Base-by-base conservation (phyloP, 163 green algal genomes). In the Scenedesmus sp. region DNA sequence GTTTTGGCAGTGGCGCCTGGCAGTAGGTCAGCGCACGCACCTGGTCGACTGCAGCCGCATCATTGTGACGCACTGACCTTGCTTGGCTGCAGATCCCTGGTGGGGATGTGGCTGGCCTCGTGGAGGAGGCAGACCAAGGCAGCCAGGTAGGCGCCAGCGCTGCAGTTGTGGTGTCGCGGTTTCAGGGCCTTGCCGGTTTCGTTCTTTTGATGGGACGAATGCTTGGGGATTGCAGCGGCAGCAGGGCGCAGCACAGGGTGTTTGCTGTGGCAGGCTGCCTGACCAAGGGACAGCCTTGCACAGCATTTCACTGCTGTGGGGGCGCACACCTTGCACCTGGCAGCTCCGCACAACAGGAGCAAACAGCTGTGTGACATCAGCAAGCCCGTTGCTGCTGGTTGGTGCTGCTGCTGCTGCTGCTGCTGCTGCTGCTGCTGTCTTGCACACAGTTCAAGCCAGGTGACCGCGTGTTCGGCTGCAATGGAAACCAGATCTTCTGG, bases 91-190 rank as follows among this genome's bases (percentile, higher is more conserved):
- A 96, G 92, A 93, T 95, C 3, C 92, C 91, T 26, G 95, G 95
- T 9, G 93, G 89, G n/a, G 95, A 97, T 53, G 44, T 97, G 22
- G 89, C 95, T 30, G 95, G 95, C 12, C 73, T 95, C 5, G 92
- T 96, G 33, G 56, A 93, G 46, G 88, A 96, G 40, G 91, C 92
- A 2, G 93, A 96, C 73, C 33, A 44, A 13, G 88, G 73, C n/a
- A 93, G 87, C 90, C 83, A 94, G 91, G 94, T 95, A n/a, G 1
- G 56, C n/a, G 46, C 7, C 46, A 56, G 46, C 46, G 46, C 46
- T 10, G n/a, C n/a, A n/a, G n/a, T n/a, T n/a, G n/a, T n/a, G n/a
- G n/a, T n/a, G n/a, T n/a, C n/a, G n/a, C n/a, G n/a, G n/a, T n/a
- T n/a, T n/a, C n/a, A n/a, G n/a, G n/a, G n/a, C n/a, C n/a, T n/a